Evolutionary conservation across 1,284 basidiomycete species (phyloP), one percentile per base, ranked within the genome.

Genomic region (Cystobasidium slooffiae): DNA sequence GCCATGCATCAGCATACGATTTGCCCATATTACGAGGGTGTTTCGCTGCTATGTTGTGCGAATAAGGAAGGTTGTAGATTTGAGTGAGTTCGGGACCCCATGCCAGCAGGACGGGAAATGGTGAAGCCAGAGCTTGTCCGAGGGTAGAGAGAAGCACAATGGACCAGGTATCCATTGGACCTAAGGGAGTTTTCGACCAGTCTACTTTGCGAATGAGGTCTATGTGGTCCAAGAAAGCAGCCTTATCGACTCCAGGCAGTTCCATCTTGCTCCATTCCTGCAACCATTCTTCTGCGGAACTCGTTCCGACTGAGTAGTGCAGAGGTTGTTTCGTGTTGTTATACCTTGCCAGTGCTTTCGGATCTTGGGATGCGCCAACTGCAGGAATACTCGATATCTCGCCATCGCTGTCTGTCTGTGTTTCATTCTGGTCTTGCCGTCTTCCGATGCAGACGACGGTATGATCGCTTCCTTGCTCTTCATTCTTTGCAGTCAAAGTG

Each of bases 1-100:
- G 75, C 78, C 78, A 80, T 22, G 77, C 79, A 6, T 75, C 74
- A 8, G 68, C 61, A 55, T 78, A 78, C 3, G 68, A 59, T 69
- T 68, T 74, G 8, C 79, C 79, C 49, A 80, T 49, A 12, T 77
- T 78, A 1, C 16, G 12, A 16, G 79, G 79, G 68, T 80, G 79
- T 52, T 51, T 70, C 6, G 24, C 14, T 20, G 22, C n/a, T 31
- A 68, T 58, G 31, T 55, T 59, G 39, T 58, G 18, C n/a, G 53
- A 56, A 47, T 56, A 68, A 6, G 68, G 31, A 43, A 70, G 37
- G 20, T 70, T 70, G 31, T 63, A 61, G 18, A 65, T 63, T 18
- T 49, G 43, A 47, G 24, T 59, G 24, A 65, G 53, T 43, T 56
- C 51, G 3, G 70, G 63, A 20, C 70, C 70, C 70, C 70, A 73